Evolutionary conservation across 73 alveolate species (phyloP).

Genomic region (Tetrahymena borealis): DNA sequence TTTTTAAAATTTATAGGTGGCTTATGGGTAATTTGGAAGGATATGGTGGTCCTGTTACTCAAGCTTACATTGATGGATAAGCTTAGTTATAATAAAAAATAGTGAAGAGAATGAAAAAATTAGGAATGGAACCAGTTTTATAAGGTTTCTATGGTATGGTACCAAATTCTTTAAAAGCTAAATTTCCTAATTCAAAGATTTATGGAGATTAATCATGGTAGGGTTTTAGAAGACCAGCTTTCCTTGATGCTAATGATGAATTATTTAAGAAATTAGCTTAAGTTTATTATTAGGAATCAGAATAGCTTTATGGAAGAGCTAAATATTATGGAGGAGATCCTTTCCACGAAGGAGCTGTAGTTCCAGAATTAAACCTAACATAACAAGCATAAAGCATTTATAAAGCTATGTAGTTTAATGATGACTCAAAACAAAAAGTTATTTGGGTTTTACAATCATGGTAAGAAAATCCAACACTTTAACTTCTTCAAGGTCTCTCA

Average conservation of each 20-base stretch:
- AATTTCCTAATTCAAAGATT: constrained; percentile 43
- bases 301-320: not conserved
- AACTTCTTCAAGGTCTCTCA: not conserved
- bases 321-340: not conserved
- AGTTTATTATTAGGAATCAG: not conserved
- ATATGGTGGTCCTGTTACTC: constrained; percentile 52
- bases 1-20: not conserved
- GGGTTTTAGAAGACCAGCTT: constrained; percentile 26
- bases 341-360: not conserved
- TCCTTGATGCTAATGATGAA: not conserved
- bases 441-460: not conserved
- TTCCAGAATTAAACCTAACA: not conserved
- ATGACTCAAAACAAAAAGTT: not conserved
- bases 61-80: constrained; percentile 46
- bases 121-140: constrained; percentile 48
- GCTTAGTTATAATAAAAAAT: constrained; percentile 29
- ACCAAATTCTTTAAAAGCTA: constrained; percentile 40
- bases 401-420: not conserved
- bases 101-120: constrained; percentile 35
- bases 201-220: constrained; percentile 45
- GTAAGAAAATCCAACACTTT: not conserved
- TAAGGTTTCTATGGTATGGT: constrained; percentile 45
- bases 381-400: not conserved
- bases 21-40: constrained; percentile 51
- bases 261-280: not conserved